A percentile compares a stretch with the other conserved stretches of the same genome.
Conservation (phyloP, 305 asterid genomes). For the Solanum hybrid region DNA sequence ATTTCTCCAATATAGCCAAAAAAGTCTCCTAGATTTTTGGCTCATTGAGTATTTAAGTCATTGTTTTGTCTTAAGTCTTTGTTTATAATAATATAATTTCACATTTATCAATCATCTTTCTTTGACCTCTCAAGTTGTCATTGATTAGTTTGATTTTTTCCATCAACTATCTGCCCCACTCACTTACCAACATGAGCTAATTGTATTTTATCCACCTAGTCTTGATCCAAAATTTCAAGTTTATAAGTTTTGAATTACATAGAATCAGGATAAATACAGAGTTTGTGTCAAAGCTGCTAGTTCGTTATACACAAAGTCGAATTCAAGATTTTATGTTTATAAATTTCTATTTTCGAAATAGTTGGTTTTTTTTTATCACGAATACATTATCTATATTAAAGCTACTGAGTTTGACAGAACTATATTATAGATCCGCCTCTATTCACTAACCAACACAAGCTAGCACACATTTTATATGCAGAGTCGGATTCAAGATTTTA, state of each 20-base stretch:
- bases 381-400: neutral
- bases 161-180: neutral
- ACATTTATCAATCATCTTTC: neutral
- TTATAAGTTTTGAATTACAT: neutral
- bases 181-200: neutral
- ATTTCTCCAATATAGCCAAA: neutral
- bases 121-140: neutral
- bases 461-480: neutral
- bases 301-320: fast-evolving
- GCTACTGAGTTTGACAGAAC: neutral
- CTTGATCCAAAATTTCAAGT: neutral
- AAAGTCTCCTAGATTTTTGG: neutral
- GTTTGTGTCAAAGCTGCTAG: neutral
- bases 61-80: neutral
- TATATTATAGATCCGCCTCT: neutral
- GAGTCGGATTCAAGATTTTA: neutral
- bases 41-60: neutral
- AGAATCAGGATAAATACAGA: fast-evolving
- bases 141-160: neutral
- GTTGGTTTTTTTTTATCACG: neutral
- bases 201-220: neutral
- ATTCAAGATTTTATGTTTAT: no score
- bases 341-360: fast-evolving
- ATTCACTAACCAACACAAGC: neutral
- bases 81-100: neutral